These are phyloP conservation scores for Dactylellina sp. DNA, from an alignment of 2,329 filamentous ascomycete genomes.

Conservation along the genomic window DNA sequence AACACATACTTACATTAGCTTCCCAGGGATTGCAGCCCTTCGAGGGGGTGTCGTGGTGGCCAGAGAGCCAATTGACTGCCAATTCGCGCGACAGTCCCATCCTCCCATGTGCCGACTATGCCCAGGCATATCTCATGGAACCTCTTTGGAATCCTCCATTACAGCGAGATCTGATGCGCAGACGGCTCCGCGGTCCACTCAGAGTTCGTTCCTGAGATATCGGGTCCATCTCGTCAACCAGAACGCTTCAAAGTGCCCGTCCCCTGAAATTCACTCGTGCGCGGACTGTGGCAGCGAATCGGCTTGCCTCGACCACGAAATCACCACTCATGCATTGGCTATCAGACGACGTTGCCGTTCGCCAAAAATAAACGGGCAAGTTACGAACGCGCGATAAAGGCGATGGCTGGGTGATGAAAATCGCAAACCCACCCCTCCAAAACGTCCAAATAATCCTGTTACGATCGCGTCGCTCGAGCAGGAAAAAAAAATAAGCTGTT, in stretches of 20 bases:
- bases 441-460: constrained; percentile 11
- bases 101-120: constrained; percentile 45
- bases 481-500: constrained; percentile 16
- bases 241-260: constrained; percentile 26
- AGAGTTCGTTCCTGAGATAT: constrained; percentile 43
- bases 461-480: constrained; percentile 39
- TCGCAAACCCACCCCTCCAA: constrained; percentile 15
- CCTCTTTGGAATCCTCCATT: constrained; percentile 33
- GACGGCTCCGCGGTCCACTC: constrained; percentile 37
- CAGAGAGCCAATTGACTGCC: constrained; percentile 55
- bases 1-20: constrained; percentile 57
- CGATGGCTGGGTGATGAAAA: constrained; percentile 57
- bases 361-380: constrained; percentile 54
- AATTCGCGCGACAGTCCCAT: constrained; percentile 47
- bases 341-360: constrained; percentile 43
- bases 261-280: constrained; percentile 41
- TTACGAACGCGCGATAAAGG: constrained; percentile 55
- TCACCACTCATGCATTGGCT: constrained; percentile 47
- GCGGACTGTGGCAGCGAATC: constrained; percentile 52
- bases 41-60: constrained; percentile 52
- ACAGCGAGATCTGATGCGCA: constrained; percentile 31
- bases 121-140: constrained; percentile 26
- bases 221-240: constrained; percentile 40
- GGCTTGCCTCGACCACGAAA: constrained; percentile 37
- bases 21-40: constrained; percentile 50